A percentile compares a stretch with the other conserved stretches of the same genome.
Evolutionary conservation across 805 yeast genomes (phyloP).

Genomic region (Lipomyces sp.): DNA sequence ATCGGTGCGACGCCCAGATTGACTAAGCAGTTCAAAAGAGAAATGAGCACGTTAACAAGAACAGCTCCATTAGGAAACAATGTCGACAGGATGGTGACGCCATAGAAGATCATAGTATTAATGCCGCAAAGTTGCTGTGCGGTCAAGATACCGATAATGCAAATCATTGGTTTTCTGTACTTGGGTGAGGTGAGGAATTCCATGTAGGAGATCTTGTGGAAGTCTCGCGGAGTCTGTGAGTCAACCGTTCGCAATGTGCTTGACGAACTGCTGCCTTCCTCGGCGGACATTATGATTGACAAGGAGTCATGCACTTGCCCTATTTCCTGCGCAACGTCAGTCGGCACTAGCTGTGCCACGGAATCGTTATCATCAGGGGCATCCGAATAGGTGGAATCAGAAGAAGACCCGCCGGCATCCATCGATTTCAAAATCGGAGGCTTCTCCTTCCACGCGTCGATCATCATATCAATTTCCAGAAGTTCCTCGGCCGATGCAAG

Average conservation of each 20-base stretch:
- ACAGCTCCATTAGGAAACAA: constrained; percentile 71
- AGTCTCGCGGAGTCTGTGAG: constrained; percentile 11
- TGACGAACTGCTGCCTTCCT: constrained; percentile 24
- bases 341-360: constrained; percentile 1
- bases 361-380: constrained; percentile 8
- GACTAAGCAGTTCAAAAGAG: constrained; percentile 67
- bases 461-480: constrained; percentile 16
- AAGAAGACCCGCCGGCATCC: constrained; percentile 2
- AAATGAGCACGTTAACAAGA: constrained; percentile 68
- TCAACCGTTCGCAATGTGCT: constrained; percentile 22
- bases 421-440: not conserved
- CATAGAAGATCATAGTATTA: constrained; percentile 88
- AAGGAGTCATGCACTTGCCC: not conserved
- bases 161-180: constrained; percentile 57
- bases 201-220: constrained; percentile 19
- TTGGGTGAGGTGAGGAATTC: constrained; percentile 51
- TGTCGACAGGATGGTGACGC: constrained; percentile 75
- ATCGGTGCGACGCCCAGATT: constrained; percentile 71
- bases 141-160: constrained; percentile 67
- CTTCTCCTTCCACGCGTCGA: constrained; percentile 26
- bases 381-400: constrained; percentile 22
- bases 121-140: constrained; percentile 93
- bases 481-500: constrained; percentile 13
- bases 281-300: constrained; percentile 7
- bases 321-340: not conserved